These are phyloP conservation scores for Mucor piriformis DNA, from an alignment of 371 early-diverging fungal genomes.

Conservation along the genomic window DNA sequence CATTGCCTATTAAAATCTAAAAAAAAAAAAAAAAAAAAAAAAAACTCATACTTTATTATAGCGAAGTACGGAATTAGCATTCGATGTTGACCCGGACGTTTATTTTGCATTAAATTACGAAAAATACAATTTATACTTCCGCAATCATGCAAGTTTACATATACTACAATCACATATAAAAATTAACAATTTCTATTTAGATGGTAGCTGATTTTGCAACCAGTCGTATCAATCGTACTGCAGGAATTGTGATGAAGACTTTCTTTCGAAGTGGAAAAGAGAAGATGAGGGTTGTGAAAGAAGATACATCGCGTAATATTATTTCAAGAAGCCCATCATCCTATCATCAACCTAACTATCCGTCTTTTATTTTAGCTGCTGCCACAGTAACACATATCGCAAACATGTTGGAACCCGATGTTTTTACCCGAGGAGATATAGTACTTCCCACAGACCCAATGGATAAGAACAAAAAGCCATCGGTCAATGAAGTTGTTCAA, in stretches of 20 bases:
- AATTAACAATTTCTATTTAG: slow-evolving; percentile 5
- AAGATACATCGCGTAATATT: slow-evolving; percentile 40
- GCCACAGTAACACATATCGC: slow-evolving; percentile 59
- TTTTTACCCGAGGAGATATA: slow-evolving; percentile 51
- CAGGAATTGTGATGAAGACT: slow-evolving; percentile 61
- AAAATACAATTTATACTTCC: slow-evolving; percentile 71
- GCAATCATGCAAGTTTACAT: slow-evolving; percentile 57
- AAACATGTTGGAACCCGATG: slow-evolving; percentile 54
- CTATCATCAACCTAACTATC: no score
- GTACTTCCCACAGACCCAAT: slow-evolving; percentile 49
- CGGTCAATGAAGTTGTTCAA: slow-evolving; percentile 45
- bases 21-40: no score
- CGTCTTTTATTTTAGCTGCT: slow-evolving; percentile 30
- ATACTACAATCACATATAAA: no score
- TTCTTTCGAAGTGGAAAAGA: slow-evolving; percentile 57
- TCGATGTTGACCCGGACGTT: slow-evolving; percentile 47
- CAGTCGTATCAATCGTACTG: slow-evolving; percentile 66
- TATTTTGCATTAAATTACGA: slow-evolving; percentile 74
- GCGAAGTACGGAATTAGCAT: slow-evolving; percentile 30
- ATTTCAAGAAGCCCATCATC: background rate
- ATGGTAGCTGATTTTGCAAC: slow-evolving; percentile 47
- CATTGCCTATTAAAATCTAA: no score
- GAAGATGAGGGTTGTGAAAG: slow-evolving; percentile 47
- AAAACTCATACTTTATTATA: background rate
- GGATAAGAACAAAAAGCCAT: slow-evolving; percentile 40